Percentiles rank a stretch among this genome's conserved stretches.
phyloP scores from a whole-genome alignment of 1,284 basidiomycete species.

The Pseudozyma sp. region DNA sequence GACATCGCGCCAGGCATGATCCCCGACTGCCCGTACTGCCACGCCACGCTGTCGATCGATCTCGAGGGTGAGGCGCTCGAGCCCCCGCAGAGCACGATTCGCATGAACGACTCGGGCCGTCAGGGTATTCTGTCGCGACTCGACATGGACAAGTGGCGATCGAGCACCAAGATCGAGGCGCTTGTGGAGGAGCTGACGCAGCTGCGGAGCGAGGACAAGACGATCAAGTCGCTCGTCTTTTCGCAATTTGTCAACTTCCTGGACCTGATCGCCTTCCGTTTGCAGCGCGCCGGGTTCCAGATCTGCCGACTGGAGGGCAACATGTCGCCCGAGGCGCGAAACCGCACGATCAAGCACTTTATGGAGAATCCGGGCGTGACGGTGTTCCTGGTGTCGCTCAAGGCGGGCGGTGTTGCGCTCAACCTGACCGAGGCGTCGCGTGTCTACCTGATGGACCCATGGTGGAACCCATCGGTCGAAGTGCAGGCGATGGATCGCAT shows the following conservation, averaged over 20 bases:
- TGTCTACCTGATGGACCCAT: slow-evolving; percentile 68
- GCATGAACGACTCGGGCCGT: slow-evolving; percentile 72
- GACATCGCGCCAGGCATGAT: slow-evolving; percentile 74
- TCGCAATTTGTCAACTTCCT: slow-evolving; percentile 85
- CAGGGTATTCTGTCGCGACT: slow-evolving; percentile 94
- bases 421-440: slow-evolving; percentile 67
- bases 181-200: slow-evolving; percentile 92
- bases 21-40: slow-evolving; percentile 95
- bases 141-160: slow-evolving; percentile 88
- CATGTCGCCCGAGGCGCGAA: slow-evolving; percentile 95
- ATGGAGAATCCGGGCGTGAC: slow-evolving; percentile 95
- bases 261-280: slow-evolving; percentile 88
- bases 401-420: slow-evolving; percentile 91
- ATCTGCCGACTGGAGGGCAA: slow-evolving; percentile 94
- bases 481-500: slow-evolving; percentile 88
- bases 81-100: slow-evolving; percentile 73
- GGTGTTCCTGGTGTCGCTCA: slow-evolving; percentile 92
- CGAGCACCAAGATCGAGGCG: slow-evolving; percentile 96
- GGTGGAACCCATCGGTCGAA: slow-evolving; percentile 68
- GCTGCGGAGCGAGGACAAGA: slow-evolving; percentile 84
- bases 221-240: slow-evolving; percentile 96
- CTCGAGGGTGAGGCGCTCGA: slow-evolving; percentile 92
- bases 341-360: slow-evolving; percentile 93
- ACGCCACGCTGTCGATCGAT: slow-evolving; percentile 91
- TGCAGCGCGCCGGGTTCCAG: slow-evolving; percentile 87